A percentile compares a stretch with the other conserved stretches of the same genome.
Conservation (phyloP, 1,284 basidiomycete species). For the Porodaedalea pini region DNA sequence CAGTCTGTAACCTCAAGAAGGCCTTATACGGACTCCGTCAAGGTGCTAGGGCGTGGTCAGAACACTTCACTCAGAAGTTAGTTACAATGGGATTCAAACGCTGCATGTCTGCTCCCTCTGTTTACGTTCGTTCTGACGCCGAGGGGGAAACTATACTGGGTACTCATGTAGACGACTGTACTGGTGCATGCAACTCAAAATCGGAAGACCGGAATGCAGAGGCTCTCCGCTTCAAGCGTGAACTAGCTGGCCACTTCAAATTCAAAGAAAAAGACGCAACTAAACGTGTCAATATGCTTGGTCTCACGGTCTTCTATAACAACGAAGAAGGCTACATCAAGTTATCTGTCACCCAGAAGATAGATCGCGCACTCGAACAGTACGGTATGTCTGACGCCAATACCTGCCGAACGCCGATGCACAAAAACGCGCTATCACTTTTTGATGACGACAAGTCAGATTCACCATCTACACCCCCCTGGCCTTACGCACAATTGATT, state of each 20-base stretch:
- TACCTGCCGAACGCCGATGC: constrained; percentile 14
- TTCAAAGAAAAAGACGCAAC: constrained; percentile 15
- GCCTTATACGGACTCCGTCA: constrained; percentile 32
- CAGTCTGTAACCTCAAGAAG: constrained; percentile 24
- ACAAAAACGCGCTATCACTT: constrained; percentile 20
- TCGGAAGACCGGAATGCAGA: neutral
- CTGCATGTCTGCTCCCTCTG: constrained; percentile 24
- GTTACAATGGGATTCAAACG: constrained; percentile 21
- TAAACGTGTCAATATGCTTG: constrained; percentile 19
- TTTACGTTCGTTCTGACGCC: constrained; percentile 27
- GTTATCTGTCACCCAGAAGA: constrained; percentile 17
- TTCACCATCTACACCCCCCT: neutral
- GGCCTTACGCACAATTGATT: constrained; percentile 28
- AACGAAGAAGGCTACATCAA: neutral
- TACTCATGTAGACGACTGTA: constrained; percentile 34
- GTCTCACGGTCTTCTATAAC: constrained; percentile 15
- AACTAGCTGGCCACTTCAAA: constrained; percentile 1
- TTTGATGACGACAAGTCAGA: neutral
- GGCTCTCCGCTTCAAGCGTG: constrained; percentile 3
- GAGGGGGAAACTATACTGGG: constrained; percentile 28
- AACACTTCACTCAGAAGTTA: constrained; percentile 22
- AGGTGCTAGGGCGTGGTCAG: constrained; percentile 29
- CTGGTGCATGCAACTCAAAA: constrained; percentile 1
- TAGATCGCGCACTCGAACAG: constrained; percentile 8
- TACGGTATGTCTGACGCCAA: constrained; percentile 6